These are phyloP conservation scores for Vitis rupestris DNA, from an alignment of 164 flowering plant genomes.

Conservation along the genomic window DNA sequence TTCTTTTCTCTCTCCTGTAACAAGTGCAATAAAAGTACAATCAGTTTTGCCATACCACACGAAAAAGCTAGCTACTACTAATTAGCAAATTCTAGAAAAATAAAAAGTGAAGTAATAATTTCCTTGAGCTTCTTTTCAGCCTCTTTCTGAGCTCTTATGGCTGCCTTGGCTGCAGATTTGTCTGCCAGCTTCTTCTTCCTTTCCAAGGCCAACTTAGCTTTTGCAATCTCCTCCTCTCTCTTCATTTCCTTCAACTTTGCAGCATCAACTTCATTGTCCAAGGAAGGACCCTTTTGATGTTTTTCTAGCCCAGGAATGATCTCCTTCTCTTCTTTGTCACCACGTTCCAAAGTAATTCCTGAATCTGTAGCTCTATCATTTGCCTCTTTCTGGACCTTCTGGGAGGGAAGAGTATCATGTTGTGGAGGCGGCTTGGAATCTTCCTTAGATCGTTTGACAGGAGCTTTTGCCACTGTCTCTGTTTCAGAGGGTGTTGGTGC, in stretches of 20 bases:
- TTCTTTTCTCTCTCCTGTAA: conserved; percentile 83
- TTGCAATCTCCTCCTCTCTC: conserved; percentile 84
- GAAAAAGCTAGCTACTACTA: neutral
- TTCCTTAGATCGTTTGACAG: conserved; percentile 48
- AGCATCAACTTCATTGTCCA: conserved; percentile 37
- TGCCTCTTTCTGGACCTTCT: conserved; percentile 52
- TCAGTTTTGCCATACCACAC: neutral
- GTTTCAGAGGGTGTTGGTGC: conserved; percentile 31
- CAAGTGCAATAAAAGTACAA: neutral
- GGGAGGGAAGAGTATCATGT: conserved; percentile 21
- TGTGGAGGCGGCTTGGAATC: conserved; percentile 37
- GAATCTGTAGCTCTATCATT: conserved; percentile 24
- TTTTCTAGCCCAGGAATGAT: conserved; percentile 24
- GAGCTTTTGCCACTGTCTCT: conserved; percentile 38
- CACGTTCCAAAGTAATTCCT: conserved; percentile 21
- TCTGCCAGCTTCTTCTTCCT: conserved; percentile 69
- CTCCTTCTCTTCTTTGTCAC: conserved; percentile 36
- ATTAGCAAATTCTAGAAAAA: neutral
- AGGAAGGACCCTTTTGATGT: conserved; percentile 29
- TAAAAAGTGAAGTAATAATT: conserved; percentile 24
- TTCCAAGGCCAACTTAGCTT: conserved; percentile 71
- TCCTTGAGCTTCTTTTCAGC: conserved; percentile 94
- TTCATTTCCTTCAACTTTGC: conserved; percentile 74
- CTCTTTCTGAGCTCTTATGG: conserved; percentile 77
- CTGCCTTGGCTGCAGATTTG: conserved; percentile 72